Evolutionary conservation across 2,329 filamentous ascomycete genomes (phyloP).

Genomic region (Cercospora sesami): DNA sequence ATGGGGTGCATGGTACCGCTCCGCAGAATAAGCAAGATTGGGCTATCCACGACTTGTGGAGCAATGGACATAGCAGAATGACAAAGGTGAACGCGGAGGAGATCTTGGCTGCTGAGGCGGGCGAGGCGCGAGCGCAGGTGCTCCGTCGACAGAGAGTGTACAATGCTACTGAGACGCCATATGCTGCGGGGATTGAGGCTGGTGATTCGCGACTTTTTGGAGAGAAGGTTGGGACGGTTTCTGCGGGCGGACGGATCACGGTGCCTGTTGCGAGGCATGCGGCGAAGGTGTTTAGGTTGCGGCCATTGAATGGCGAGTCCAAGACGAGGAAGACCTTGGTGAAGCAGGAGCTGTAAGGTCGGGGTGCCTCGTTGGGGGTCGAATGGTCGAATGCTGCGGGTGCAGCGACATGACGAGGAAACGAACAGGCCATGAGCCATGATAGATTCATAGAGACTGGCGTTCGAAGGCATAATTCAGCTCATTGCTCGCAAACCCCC

Average conservation of each 20-base stretch:
- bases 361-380: neutral
- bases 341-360: neutral
- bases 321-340: neutral
- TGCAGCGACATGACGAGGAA: neutral
- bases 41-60: slow-evolving; percentile 1
- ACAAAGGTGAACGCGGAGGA: slow-evolving; percentile 7
- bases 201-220: neutral
- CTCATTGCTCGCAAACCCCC: neutral
- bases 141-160: neutral
- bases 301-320: neutral
- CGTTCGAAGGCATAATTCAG: neutral
- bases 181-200: neutral
- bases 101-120: neutral
- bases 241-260: neutral
- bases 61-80: slow-evolving; percentile 2
- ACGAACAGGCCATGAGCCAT: neutral
- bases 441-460: neutral
- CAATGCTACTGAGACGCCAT: neutral
- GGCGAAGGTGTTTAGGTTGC: neutral
- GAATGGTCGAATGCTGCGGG: neutral
- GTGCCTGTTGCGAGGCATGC: neutral
- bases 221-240: neutral
- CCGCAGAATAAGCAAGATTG: slow-evolving; percentile 4
- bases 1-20: neutral
- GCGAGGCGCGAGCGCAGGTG: neutral